A percentile compares a stretch with the other conserved stretches of the same genome.
Evolutionary conservation across 208 protist genomes (phyloP).

Genomic region (Phytomonas serpens): DNA sequence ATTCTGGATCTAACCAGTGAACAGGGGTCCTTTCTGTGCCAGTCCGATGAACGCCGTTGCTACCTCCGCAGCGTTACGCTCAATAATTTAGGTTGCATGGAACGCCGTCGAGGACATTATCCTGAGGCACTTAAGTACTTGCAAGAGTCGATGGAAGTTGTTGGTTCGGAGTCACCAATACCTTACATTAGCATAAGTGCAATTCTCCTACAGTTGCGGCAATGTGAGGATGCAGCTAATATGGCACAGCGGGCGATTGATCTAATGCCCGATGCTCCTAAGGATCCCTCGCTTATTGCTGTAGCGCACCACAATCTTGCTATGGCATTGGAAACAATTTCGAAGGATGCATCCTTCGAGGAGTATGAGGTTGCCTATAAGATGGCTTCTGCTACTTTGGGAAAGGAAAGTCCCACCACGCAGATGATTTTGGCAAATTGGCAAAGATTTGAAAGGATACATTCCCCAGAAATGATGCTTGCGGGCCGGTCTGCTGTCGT

Average conservation of each 20-base stretch:
- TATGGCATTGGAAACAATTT: conserved; percentile 80
- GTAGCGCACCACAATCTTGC: conserved; percentile 89
- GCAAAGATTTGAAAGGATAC: conserved; percentile 31
- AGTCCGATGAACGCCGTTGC: conserved; percentile 43
- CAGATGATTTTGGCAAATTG: conserved; percentile 61
- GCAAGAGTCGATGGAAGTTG: conserved; percentile 64
- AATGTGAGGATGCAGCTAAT: conserved; percentile 66
- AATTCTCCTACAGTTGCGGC: conserved; percentile 71
- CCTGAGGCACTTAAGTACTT: conserved; percentile 63
- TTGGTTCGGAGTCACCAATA: conserved; percentile 66
- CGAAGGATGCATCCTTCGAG: conserved; percentile 45
- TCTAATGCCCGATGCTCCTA: conserved; percentile 47
- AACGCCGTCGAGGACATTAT: conserved; percentile 80
- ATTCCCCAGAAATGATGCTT: background rate
- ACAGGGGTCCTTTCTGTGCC: conserved; percentile 51
- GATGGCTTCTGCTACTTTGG: conserved; percentile 32
- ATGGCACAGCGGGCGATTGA: conserved; percentile 63
- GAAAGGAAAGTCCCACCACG: conserved; percentile 46
- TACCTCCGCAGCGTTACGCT: conserved; percentile 74
- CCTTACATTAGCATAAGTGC: conserved; percentile 89
- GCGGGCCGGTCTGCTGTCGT: background rate
- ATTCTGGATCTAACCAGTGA: conserved; percentile 61
- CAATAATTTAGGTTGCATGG: conserved; percentile 88
- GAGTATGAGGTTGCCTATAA: conserved; percentile 66
- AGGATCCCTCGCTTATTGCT: conserved; percentile 73